Evolutionary conservation across 2,329 filamentous ascomycete genomes (phyloP), one percentile per base, ranked within the genome.

Genomic region (Colletotrichum brevisporum): DNA sequence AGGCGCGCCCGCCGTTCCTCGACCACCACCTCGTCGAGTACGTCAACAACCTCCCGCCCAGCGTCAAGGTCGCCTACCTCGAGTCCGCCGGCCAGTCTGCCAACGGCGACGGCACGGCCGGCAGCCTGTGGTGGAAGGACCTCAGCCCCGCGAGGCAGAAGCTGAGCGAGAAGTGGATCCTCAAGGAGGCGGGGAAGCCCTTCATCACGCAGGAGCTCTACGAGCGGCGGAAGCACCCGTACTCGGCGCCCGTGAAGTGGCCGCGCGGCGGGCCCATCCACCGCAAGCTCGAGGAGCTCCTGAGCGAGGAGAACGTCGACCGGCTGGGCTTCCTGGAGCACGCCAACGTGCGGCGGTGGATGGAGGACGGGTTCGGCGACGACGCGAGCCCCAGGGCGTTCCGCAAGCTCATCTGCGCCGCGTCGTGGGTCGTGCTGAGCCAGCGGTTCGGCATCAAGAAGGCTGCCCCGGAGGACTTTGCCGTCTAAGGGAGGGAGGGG

Each of bases 141-240:
- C 54, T 52, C n/a, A 45, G 67, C 45, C 15, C 51, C 6, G 56
- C 53, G 5, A 52, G 73, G 15, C 71, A 73, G 12, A 68, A 71
- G 1, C 77, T 84, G 48, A 74, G 73, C 1, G 84, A 87, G 75
- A 87, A 88, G 69, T 85, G 83, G 79, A 82, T 88, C 31, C 79
- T 88, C 1, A 81, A 84, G 3, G 83, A 88, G 71, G 86, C 67
- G 5, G 67, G 45, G 16, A 67, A 63, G 63, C 67, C 67, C 4
- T 70, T 67, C 26, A 81, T 88, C 64, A 85, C 85, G 0, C 76
- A 83, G 15, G 86, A 88, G 75, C 73, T 88, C 5, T 88, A 87
- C 74, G 75, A 79, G 36, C 77, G 83, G 10, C 83, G 77, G 69
- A 88, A 88, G 74, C 80, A 84, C n/a, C 80, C 84, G 0, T 88